Evolutionary conservation across 345 rosid species (phyloP).

Genomic region (Populus pruinosa): DNA sequence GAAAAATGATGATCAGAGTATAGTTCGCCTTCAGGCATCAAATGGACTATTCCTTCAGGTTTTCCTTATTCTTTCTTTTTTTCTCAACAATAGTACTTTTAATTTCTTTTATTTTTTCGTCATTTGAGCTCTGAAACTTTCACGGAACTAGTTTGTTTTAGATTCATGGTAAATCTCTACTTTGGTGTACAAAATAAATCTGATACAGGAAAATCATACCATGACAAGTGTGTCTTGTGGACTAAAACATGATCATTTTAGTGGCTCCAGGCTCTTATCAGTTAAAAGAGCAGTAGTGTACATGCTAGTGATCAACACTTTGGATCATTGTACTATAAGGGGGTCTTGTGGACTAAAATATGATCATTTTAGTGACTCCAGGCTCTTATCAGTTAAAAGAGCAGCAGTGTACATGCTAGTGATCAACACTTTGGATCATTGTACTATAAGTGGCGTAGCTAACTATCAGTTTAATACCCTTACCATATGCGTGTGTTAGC

Average conservation of each 20-base stretch:
- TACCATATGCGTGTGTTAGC: background rate
- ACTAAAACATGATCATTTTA: background rate
- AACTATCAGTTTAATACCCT: background rate
- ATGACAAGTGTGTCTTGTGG: background rate
- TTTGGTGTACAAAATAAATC: background rate
- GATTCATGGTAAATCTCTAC: background rate
- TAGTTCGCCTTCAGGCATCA: constrained; percentile 23
- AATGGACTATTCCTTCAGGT: constrained; percentile 39
- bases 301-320: background rate
- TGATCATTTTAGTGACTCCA: background rate
- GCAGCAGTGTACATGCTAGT: background rate
- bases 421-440: background rate
- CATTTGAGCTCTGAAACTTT: background rate
- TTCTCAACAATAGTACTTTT: background rate
- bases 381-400: background rate
- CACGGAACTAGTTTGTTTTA: background rate
- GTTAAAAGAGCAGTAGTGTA: background rate
- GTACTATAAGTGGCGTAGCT: background rate
- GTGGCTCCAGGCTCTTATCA: background rate
- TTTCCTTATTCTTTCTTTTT: background rate
- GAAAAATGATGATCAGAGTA: constrained; percentile 8
- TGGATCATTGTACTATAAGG: background rate
- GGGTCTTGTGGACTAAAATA: background rate
- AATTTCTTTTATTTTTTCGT: too few species aligned
- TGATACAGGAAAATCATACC: background rate